Evolutionary conservation across 1,284 basidiomycete genomes (phyloP), one percentile per base, ranked within the genome.

Genomic region (Golubevia sp.): DNA sequence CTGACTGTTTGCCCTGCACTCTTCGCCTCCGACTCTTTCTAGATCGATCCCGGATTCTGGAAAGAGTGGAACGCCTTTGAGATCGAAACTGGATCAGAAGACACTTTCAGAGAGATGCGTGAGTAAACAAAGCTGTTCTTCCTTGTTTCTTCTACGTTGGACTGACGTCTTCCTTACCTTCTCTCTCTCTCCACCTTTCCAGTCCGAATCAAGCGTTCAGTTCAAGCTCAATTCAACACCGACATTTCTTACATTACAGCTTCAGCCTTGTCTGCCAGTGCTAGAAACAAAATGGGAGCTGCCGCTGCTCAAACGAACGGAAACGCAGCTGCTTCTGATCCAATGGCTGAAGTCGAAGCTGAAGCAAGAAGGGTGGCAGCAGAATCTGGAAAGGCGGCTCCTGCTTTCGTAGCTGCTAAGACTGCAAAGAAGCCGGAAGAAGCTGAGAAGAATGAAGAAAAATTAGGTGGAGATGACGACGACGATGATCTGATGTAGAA

Each of bases 141-240:
- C 18, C 18, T 44, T 44, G n/a, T n/a, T n/a, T n/a, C n/a, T n/a
- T n/a, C n/a, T n/a, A n/a, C n/a, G n/a, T n/a, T n/a, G n/a, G n/a
- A 38, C 58, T 56, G 26, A 21, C 30, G 27, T 20, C 44, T 8
- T 26, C n/a, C 24, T 20, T 58, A 27, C 15, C 26, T 23, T 24
- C 48, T 8, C 26, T 30, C 55, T 56, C 30, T 48, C 48, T 30
- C 30, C 26, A 48, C 3, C 3, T n/a, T 26, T 52, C 26, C 61
- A 68, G 66, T 83, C 54, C 76, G 81, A 4, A 77, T 83, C 71
- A 82, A 82, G 62, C 68, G 81, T 8, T 73, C 73, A 27, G 79
- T 83, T n/a, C 77, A 82, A 59, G 79, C 81, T 26, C 81, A 82
- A 64, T 83, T 70, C 73, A 81, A 82, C 60, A 82, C 81, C 24